A percentile compares a stretch with the other conserved stretches of the same genome.
These are phyloP conservation scores for Phytophthora colocasiae DNA, from an alignment of 352 stramenopile genomes.

Conservation along the genomic window DNA sequence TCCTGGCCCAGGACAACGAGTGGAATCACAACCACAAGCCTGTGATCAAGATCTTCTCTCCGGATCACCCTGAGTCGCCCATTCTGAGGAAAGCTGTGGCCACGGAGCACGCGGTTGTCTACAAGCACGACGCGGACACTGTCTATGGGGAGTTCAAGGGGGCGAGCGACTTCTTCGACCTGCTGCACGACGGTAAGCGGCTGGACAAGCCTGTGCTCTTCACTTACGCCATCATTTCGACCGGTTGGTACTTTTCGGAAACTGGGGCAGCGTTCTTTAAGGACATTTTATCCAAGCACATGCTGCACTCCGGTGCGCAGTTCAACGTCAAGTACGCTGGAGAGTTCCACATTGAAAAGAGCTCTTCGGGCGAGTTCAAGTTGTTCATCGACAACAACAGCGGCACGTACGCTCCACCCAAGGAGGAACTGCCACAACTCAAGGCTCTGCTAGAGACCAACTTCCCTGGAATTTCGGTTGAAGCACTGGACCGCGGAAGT, in stretches of 20 bases:
- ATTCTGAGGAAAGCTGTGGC: conserved; percentile 31
- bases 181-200: conserved; percentile 32
- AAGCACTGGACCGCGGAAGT: conserved; percentile 31
- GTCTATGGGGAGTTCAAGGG: conserved; percentile 20
- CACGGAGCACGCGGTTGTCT: conserved; percentile 37
- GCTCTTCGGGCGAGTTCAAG: conserved; percentile 18
- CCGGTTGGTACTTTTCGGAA: conserved; percentile 50
- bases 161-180: conserved; percentile 37
- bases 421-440: conserved; percentile 35
- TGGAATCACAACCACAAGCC: conserved; percentile 43
- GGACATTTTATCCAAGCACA: conserved; percentile 51
- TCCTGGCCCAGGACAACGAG: conserved; percentile 34
- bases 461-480: conserved; percentile 36
- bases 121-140: conserved; percentile 32
- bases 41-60: conserved; percentile 38
- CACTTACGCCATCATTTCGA: conserved; percentile 42
- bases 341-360: conserved; percentile 42
- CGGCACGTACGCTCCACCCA: conserved; percentile 40
- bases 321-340: conserved; percentile 43
- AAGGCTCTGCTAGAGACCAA: conserved; percentile 39
- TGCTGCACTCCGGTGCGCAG: conserved; percentile 37
- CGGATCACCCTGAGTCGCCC: conserved; percentile 34
- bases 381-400: conserved; percentile 52
- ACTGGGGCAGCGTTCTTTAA: conserved; percentile 47
- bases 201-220: conserved; percentile 43